These are phyloP conservation scores for Mycena crocata DNA, from an alignment of 768 basidiomycete genomes.

Conservation along the genomic window DNA sequence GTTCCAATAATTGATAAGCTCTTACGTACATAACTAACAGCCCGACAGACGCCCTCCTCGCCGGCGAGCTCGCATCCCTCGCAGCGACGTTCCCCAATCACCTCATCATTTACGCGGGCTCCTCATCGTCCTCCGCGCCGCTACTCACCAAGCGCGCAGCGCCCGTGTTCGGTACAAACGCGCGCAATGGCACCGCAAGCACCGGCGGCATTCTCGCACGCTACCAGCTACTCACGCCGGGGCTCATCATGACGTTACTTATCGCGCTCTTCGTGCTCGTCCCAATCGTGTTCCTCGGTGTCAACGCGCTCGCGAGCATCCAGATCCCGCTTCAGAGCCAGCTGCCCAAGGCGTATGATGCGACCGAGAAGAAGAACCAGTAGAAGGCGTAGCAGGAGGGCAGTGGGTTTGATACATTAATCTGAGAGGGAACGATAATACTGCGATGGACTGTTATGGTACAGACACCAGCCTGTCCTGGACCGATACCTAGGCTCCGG, in stretches of 20 bases:
- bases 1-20: neutral
- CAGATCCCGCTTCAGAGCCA: slow-evolving; percentile 76
- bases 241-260: slow-evolving; percentile 73
- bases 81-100: slow-evolving; percentile 65
- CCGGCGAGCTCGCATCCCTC: slow-evolving; percentile 61
- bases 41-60: slow-evolving; percentile 57
- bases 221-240: slow-evolving; percentile 84
- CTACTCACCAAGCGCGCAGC: slow-evolving; percentile 51
- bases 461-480: too few species aligned
- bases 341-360: slow-evolving; percentile 72
- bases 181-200: slow-evolving; percentile 50
- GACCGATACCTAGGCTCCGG: too few species aligned
- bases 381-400: slow-evolving; percentile 42
- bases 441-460: neutral
- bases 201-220: slow-evolving; percentile 73
- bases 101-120: slow-evolving; percentile 75
- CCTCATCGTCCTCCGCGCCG: slow-evolving; percentile 50
- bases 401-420: neutral
- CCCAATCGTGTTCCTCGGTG: slow-evolving; percentile 72
- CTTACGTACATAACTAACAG: slow-evolving; percentile 8
- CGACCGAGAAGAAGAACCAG: slow-evolving; percentile 82
- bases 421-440: slow-evolving; percentile 18
- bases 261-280: slow-evolving; percentile 74
- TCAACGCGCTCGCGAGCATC: slow-evolving; percentile 77
- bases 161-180: slow-evolving; percentile 31